Conservation (phyloP, 495 filamentous ascomycete species). For the Penicillium bovifimosum region DNA sequence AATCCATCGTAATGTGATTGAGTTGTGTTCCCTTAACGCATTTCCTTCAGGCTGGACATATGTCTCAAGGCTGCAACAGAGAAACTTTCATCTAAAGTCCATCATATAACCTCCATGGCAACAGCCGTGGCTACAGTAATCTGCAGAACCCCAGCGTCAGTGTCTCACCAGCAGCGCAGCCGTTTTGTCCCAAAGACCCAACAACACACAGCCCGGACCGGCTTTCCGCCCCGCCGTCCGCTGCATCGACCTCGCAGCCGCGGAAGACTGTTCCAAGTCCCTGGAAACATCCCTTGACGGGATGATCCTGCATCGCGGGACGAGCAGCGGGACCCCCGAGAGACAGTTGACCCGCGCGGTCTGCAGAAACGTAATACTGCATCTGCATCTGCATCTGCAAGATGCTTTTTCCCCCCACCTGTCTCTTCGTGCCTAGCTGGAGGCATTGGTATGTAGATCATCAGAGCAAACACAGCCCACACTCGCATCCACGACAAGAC, state of each 20-base stretch:
- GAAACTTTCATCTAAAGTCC: background rate
- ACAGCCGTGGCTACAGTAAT: background rate
- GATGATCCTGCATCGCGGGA: constrained; percentile 17
- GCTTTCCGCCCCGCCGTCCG: constrained; percentile 6
- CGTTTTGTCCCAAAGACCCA: constrained; percentile 1
- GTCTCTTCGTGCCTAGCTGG: background rate
- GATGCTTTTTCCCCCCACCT: background rate
- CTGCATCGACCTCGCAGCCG: constrained; percentile 20
- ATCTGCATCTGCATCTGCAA: background rate
- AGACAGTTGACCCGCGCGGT: background rate
- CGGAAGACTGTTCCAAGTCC: constrained; percentile 2
- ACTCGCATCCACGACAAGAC: constrained; percentile 1
- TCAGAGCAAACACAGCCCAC: background rate
- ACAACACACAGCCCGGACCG: constrained; percentile 11
- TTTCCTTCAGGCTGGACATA: background rate
- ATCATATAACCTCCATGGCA: background rate
- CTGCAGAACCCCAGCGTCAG: constrained; percentile 4
- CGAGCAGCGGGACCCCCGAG: constrained; percentile 5
- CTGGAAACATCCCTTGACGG: constrained; percentile 1
- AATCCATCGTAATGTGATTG: background rate
- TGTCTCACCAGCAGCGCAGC: constrained; percentile 9
- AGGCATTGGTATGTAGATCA: background rate
- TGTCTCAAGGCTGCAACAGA: background rate
- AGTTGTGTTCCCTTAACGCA: background rate
- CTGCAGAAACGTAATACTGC: background rate